Percentiles rank a stretch among this genome's conserved stretches.
phyloP scores from a whole-genome alignment of 805 yeast species.

The Tetrapisispora nanseiensis region DNA sequence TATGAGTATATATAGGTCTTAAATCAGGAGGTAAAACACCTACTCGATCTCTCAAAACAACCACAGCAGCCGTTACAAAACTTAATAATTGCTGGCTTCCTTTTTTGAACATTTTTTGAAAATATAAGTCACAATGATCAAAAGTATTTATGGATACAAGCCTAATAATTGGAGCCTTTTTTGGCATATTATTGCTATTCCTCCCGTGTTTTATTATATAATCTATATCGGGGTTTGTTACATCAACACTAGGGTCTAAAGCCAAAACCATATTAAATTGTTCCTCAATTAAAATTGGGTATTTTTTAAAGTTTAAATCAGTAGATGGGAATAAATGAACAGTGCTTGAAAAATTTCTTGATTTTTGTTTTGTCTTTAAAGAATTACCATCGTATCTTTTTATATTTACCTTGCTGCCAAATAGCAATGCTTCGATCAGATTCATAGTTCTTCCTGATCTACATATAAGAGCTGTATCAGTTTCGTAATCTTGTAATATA shows the following conservation, averaged over 20 bases:
- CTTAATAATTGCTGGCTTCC: conserved; percentile 41
- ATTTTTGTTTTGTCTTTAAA: conserved; percentile 36
- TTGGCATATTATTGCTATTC: conserved; percentile 17
- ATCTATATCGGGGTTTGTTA: conserved; percentile 27
- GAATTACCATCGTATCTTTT: conserved; percentile 54
- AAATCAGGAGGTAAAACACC: conserved; percentile 77
- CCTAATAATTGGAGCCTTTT: conserved; percentile 48
- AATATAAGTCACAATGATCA: conserved; percentile 63
- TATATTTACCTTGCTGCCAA: conserved; percentile 50
- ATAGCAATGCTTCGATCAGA: conserved; percentile 56
- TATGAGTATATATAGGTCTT: conserved; percentile 61
- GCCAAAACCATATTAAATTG: conserved; percentile 52
- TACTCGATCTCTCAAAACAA: conserved; percentile 68
- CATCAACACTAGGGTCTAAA: conserved; percentile 52
- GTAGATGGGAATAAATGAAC: conserved; percentile 39
- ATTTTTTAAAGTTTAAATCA: conserved; percentile 9
- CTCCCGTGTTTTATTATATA: conserved; percentile 23
- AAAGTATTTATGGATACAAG: conserved; percentile 71
- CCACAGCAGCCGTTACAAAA: conserved; percentile 70
- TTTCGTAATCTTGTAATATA: conserved; percentile 37
- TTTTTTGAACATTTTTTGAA: conserved; percentile 29
- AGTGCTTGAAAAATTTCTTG: conserved; percentile 24
- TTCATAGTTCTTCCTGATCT: conserved; percentile 63
- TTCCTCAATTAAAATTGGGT: conserved; percentile 15
- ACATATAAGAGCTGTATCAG: conserved; percentile 61